These are phyloP conservation scores for Aspergillus avenaceus DNA, from an alignment of 495 filamentous ascomycete genomes.

Conservation along the genomic window DNA sequence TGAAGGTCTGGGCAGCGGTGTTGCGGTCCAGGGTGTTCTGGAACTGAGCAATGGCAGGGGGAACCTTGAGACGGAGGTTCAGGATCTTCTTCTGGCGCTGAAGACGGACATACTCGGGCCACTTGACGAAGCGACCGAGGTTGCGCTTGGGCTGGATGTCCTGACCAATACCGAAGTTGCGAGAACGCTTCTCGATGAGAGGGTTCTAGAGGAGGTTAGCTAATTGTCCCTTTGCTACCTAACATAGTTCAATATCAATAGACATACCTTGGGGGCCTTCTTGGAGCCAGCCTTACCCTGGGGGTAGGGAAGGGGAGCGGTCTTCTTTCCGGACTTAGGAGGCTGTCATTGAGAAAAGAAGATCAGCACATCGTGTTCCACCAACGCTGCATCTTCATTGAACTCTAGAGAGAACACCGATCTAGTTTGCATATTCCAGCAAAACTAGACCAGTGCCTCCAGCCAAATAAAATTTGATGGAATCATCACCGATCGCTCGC, in stretches of 20 bases:
- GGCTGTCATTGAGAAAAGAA: slow-evolving; percentile 99
- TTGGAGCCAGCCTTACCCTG: slow-evolving; percentile 87
- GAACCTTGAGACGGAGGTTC: slow-evolving; percentile 97
- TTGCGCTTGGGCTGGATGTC: slow-evolving; percentile 97
- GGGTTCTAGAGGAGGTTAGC: slow-evolving; percentile 71
- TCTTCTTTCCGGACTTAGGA: slow-evolving; percentile 91
- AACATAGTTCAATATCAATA: slow-evolving; percentile 13
- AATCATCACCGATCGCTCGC: slow-evolving; percentile 61
- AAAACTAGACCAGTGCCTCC: slow-evolving; percentile 63
- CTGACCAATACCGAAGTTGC: slow-evolving; percentile 99
- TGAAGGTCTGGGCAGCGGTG: slow-evolving; percentile 93
- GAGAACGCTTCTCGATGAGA: slow-evolving; percentile 93
- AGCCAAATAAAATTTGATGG: no score
- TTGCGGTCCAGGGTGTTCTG: slow-evolving; percentile 96
- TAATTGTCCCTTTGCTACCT: slow-evolving; percentile 11
- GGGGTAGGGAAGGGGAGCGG: slow-evolving; percentile 93
- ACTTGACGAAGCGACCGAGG: slow-evolving; percentile 98
- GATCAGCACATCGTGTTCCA: slow-evolving; percentile 86
- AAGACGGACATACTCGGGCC: slow-evolving; percentile 97
- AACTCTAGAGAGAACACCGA: slow-evolving; percentile 84
- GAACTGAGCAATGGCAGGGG: slow-evolving; percentile 97
- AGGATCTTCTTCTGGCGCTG: slow-evolving; percentile 99
- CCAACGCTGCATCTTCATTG: slow-evolving; percentile 73
- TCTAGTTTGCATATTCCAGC: slow-evolving; percentile 49
- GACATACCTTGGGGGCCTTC: slow-evolving; percentile 93